Evolutionary conservation across 1,284 basidiomycete genomes (phyloP).

Genomic region (Peniophora sp.): DNA sequence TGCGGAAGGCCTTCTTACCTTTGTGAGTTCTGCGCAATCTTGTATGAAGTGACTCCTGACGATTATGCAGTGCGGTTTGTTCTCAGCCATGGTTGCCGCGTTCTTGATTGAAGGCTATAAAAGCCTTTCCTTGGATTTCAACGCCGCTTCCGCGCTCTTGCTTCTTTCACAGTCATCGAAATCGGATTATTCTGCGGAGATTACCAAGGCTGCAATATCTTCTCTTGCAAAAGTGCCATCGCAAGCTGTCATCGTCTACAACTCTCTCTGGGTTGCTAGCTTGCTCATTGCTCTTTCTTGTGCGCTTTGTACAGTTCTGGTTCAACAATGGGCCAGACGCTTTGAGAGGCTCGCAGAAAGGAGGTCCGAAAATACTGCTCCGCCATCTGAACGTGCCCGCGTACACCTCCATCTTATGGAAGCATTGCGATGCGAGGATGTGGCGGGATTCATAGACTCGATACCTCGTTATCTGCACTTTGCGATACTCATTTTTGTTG

Average conservation of each 20-base stretch:
- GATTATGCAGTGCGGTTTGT: conserved; percentile 25
- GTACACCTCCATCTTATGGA: too few relatives aligned
- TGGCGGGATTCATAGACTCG: too few relatives aligned
- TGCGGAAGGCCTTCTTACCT: too few relatives aligned
- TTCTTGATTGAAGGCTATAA: conserved; percentile 23
- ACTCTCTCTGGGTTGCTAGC: conserved; percentile 5
- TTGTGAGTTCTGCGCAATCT: too few relatives aligned
- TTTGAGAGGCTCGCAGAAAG: conserved; percentile 2
- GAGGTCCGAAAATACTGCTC: conserved; percentile 9
- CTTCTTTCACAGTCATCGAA: conserved; percentile 25
- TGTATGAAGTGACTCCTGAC: too few relatives aligned
- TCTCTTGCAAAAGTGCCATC: conserved; percentile 10
- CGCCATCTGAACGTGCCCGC: conserved; percentile 24
- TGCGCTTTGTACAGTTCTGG: conserved; percentile 15
- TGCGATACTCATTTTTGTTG: too few relatives aligned
- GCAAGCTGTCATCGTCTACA: not conserved
- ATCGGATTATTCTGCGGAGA: conserved; percentile 14
- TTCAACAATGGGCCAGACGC: conserved; percentile 15
- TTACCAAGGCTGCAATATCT: not conserved
- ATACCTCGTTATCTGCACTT: too few relatives aligned
- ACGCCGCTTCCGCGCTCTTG: conserved; percentile 18
- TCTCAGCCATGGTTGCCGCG: conserved; percentile 35
- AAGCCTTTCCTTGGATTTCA: conserved; percentile 21
- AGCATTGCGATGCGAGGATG: too few relatives aligned
- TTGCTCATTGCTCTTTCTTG: conserved; percentile 13